Conservation (phyloP, 2,329 filamentous ascomycete species). For the Diaporthe citriasiana region DNA sequence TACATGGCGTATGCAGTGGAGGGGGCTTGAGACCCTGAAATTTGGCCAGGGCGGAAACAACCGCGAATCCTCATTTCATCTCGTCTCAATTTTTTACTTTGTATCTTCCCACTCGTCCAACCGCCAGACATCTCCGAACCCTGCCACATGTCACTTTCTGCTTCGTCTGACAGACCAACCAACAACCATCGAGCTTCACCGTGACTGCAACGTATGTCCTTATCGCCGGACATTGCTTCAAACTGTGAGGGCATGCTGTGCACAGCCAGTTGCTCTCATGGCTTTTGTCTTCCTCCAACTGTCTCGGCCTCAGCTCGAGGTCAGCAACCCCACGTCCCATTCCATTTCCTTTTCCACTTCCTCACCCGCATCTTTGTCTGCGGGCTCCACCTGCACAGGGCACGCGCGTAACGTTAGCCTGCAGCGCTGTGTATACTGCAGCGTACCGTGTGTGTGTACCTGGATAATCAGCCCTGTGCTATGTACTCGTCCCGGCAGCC, state of each 20-base stretch:
- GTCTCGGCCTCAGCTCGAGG: not conserved
- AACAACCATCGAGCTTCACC: no score
- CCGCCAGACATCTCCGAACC: not conserved
- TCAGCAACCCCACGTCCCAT: not conserved
- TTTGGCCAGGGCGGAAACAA: constrained; percentile 10
- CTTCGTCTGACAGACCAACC: not conserved
- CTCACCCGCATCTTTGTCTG: not conserved
- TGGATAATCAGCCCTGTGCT: constrained; percentile 17
- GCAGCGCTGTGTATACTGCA: no score
- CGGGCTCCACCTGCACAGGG: not conserved
- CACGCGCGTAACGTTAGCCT: not conserved
- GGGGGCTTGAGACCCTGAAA: constrained; percentile 18
- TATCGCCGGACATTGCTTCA: not conserved
- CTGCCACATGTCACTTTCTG: not conserved
- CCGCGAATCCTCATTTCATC: constrained; percentile 27
- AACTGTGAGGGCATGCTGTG: not conserved
- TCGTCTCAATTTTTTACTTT: constrained; percentile 2
- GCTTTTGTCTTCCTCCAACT: not conserved
- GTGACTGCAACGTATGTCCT: not conserved
- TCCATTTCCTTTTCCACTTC: not conserved
- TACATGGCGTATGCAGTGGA: constrained; percentile 14
- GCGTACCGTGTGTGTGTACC: not conserved
- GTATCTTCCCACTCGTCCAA: not conserved
- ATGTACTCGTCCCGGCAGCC: not conserved
- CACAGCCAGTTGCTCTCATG: not conserved